Evolutionary conservation across 2,329 filamentous ascomycete species (phyloP).

Genomic region (Paradendryphiella salina): DNA sequence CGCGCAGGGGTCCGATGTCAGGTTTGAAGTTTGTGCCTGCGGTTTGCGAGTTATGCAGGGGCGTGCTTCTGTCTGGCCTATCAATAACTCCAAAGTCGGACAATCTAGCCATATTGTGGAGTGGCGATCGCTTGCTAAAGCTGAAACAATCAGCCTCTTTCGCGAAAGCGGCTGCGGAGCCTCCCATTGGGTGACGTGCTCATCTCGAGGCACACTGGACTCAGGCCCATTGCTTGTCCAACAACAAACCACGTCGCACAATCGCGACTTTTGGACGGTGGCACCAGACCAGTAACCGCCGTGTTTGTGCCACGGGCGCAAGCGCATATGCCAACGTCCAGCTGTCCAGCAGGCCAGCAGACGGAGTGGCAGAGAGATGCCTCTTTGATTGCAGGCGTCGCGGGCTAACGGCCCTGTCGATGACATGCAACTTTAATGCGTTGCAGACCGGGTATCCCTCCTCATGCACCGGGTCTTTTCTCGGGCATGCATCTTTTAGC

Average conservation of each 20-base stretch:
- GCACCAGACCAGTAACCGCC: slow-evolving; percentile 24
- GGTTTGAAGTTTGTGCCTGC: slow-evolving; percentile 22
- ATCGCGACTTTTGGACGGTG: slow-evolving; percentile 5
- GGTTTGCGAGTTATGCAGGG: slow-evolving; percentile 25
- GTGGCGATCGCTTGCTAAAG: slow-evolving; percentile 27
- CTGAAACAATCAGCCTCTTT: slow-evolving; percentile 27
- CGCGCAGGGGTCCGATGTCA: slow-evolving; percentile 26
- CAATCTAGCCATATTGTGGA: slow-evolving; percentile 18
- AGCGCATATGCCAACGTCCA: slow-evolving; percentile 8
- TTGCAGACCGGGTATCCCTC: slow-evolving; percentile 16
- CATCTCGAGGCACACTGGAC: slow-evolving; percentile 21
- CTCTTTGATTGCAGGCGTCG: slow-evolving; percentile 23
- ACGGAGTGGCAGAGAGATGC: neutral
- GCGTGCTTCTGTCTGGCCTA: slow-evolving; percentile 24
- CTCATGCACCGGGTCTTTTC: slow-evolving; percentile 26
- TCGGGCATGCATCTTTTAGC: slow-evolving; percentile 17
- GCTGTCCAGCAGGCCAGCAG: neutral
- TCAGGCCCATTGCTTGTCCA: slow-evolving; percentile 12
- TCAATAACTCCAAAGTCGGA: slow-evolving; percentile 24
- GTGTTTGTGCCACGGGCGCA: slow-evolving; percentile 22
- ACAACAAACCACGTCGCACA: slow-evolving; percentile 23
- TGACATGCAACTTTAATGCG: slow-evolving; percentile 23
- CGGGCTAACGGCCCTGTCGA: slow-evolving; percentile 11
- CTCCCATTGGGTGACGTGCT: slow-evolving; percentile 21
- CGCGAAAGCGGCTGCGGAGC: slow-evolving; percentile 9